These are phyloP conservation scores for Strobilomyces echinocephalus DNA, from an alignment of 768 basidiomycete species.

Conservation along the genomic window DNA sequence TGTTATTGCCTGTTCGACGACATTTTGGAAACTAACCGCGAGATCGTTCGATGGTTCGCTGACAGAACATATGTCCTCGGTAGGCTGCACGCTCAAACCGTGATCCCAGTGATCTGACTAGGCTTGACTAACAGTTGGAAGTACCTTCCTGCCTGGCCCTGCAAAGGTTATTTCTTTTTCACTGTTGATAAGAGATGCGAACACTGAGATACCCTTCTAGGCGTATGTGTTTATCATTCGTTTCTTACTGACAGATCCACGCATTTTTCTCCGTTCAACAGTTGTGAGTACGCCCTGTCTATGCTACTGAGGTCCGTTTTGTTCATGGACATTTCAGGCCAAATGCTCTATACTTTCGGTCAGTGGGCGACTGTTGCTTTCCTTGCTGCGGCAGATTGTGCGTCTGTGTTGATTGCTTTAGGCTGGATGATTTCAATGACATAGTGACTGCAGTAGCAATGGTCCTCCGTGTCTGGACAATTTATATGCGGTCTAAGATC, in stretches of 20 bases:
- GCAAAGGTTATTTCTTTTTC: background rate
- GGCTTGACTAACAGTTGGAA: slow-evolving; percentile 1
- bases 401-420: background rate
- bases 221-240: slow-evolving; percentile 2
- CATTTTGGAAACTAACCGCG: background rate
- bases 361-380: slow-evolving; percentile 1
- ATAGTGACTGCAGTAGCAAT: slow-evolving; percentile 5
- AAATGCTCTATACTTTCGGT: background rate
- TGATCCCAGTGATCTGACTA: background rate
- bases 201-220: background rate
- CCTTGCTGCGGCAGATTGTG: slow-evolving; percentile 9
- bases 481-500: slow-evolving; percentile 7
- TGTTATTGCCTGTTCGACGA: background rate
- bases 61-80: slow-evolving; percentile 1
- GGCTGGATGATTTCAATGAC: background rate
- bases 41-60: background rate
- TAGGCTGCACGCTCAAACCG: background rate
- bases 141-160: slow-evolving; percentile 9
- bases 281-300: slow-evolving; percentile 6
- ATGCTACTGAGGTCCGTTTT: background rate
- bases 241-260: background rate
- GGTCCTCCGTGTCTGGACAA: slow-evolving; percentile 15
- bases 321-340: background rate
- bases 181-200: too few relatives aligned
- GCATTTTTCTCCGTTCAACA: background rate